Evolutionary conservation across 2,329 filamentous ascomycete genomes (phyloP), one percentile per base, ranked within the genome.

Genomic region (Albifimbria verrucaria): DNA sequence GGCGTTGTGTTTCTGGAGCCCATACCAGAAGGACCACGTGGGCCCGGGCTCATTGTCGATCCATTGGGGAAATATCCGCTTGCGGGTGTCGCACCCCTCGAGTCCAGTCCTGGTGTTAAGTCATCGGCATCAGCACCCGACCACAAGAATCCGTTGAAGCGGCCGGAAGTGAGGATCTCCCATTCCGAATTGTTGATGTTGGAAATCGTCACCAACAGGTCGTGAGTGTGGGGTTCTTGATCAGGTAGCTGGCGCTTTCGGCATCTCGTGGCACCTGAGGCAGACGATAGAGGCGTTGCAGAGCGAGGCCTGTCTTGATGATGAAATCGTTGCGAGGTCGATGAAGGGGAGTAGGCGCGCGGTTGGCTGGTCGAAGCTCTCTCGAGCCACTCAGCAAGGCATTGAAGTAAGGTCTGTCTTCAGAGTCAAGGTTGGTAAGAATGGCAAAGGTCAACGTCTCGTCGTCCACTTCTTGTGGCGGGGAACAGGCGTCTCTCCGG

Each of bases 121-220:
- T 78, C 77, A 23, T 82, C 80, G n/a, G 62, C 68, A 50, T 97
- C 92, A 7, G 90, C 91, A 21, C 93, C 93, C 44, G 91, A 96
- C 85, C 93, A 96, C 20, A 97, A 79, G 72, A 97, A 97, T 4
- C 93, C 93, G 65, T 97, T 92, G 63, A 97, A 97, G 24, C 93
- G 88, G 24, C 93, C 93, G 0, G 93, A 97, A 4, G 88, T 90
- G 12, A 97, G 79, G 52, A 97, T 96, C 57, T 97, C 93, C 93
- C 93, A 97, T 70, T 97, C 93, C n/a, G 90, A 89, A 46, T 86
- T 83, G 65, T 88, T 94, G 61, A 97, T 94, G 50, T 92, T 90
- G 32, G 89, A 87, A 48, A 97, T 80, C 0, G 93, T 96, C 41
- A 90, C 86, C 3, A 97, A 83, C 26, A 96, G 85, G 64, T 94